Percentiles rank a stretch among this genome's conserved stretches.
phyloP scores from a whole-genome alignment of 306 rosid genomes.

The Glycine latifolia region DNA sequence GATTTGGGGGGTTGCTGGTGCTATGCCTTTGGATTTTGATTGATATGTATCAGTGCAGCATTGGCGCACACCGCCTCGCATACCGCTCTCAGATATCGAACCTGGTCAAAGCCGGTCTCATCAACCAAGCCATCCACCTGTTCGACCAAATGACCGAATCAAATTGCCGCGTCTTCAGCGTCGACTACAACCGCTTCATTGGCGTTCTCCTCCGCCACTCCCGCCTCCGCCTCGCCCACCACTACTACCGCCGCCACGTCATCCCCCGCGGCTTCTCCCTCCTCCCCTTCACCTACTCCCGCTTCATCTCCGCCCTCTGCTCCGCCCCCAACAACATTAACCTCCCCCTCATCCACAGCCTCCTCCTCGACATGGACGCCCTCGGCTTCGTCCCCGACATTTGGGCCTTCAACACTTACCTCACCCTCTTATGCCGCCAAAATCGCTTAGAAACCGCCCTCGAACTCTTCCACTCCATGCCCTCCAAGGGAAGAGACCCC shows the following conservation, averaged over 20 bases:
- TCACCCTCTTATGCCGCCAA: constrained; percentile 66
- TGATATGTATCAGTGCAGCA: constrained; percentile 78
- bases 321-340: constrained; percentile 45
- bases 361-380: constrained; percentile 67
- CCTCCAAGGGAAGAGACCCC: constrained; percentile 68
- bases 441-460: constrained; percentile 60
- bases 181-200: constrained; percentile 89
- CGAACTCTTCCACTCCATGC: constrained; percentile 58
- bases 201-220: constrained; percentile 80
- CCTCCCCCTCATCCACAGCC: constrained; percentile 63
- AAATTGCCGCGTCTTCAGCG: constrained; percentile 70
- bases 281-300: constrained; percentile 85
- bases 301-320: constrained; percentile 85
- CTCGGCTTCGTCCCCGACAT: constrained; percentile 78
- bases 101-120: constrained; percentile 73
- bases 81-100: constrained; percentile 70
- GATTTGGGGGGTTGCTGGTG: too few relatives aligned
- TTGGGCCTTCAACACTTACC: constrained; percentile 88
- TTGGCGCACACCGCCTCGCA: constrained; percentile 80
- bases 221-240: constrained; percentile 76
- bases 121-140: constrained; percentile 77
- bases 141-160: constrained; percentile 91
- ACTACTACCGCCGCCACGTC: constrained; percentile 75
- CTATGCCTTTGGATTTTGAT: too few relatives aligned
- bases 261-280: constrained; percentile 77